Percentiles rank a stretch among this genome's conserved stretches.
phyloP scores from a whole-genome alignment of 202 grass and related monocot genomes.

The Sporobolus alterniflorus region DNA sequence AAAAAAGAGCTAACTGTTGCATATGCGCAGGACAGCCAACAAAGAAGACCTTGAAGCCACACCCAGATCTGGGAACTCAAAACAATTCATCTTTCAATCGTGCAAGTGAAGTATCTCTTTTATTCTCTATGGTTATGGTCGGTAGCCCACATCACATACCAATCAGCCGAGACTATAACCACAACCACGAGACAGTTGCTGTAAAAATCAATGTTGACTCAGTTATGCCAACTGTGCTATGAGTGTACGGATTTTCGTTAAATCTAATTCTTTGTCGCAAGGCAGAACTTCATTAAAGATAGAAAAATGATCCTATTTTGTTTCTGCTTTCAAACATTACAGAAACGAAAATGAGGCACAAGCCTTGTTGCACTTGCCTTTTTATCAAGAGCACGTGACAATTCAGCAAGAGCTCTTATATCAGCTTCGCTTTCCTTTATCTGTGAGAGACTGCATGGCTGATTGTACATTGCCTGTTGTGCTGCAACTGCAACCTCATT shows the following conservation, averaged over 20 bases:
- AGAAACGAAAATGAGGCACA: conserved; percentile 12
- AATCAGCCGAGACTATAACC: neutral
- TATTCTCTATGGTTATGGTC: neutral
- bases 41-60: neutral
- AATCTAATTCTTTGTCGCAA: neutral
- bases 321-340: neutral
- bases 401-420: conserved; percentile 95
- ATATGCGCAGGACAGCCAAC: neutral
- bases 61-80: conserved; percentile 16
- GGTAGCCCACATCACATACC: neutral
- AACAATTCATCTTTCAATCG: conserved; percentile 5
- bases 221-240: neutral
- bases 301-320: neutral
- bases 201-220: neutral
- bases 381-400: conserved; percentile 97
- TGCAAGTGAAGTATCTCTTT: neutral
- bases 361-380: conserved; percentile 56
- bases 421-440: conserved; percentile 99
- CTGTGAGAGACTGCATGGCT: conserved; percentile 88
- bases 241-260: neutral
- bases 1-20: neutral
- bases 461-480: conserved; percentile 85
- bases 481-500: conserved; percentile 75
- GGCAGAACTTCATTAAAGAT: neutral
- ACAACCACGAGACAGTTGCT: neutral